Conservation (phyloP, 2,329 filamentous ascomycete species). For the Xylariaceae sp. region DNA sequence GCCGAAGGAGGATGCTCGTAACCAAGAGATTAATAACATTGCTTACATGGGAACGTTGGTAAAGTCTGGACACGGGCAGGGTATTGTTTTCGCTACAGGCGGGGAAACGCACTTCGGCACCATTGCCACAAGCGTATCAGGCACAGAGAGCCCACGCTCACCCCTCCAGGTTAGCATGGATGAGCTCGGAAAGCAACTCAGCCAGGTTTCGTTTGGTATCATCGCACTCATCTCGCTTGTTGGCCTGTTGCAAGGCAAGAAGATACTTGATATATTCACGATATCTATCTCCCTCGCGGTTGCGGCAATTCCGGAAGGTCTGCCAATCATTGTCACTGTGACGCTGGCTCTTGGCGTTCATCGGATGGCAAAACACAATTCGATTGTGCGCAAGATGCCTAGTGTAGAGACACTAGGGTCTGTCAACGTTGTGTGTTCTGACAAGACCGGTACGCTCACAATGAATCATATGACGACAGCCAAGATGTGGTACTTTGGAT, state of each 20-base stretch:
- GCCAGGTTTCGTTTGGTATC: slow-evolving; percentile 92
- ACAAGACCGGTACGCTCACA: slow-evolving; percentile 94
- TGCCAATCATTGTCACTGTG: slow-evolving; percentile 97
- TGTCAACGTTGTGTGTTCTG: slow-evolving; percentile 99
- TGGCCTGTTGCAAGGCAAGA: slow-evolving; percentile 84
- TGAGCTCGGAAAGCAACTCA: slow-evolving; percentile 89
- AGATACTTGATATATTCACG: slow-evolving; percentile 89
- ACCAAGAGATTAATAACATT: slow-evolving; percentile 81
- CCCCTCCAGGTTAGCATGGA: slow-evolving; percentile 97
- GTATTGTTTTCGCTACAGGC: slow-evolving; percentile 95
- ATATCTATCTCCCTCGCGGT: slow-evolving; percentile 96
- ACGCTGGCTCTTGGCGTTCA: slow-evolving; percentile 92
- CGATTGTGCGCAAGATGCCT: slow-evolving; percentile 91
- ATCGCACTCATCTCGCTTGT: slow-evolving; percentile 91
- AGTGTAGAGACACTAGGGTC: slow-evolving; percentile 96
- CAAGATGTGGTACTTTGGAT: slow-evolving; percentile 92
- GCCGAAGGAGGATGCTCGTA: slow-evolving; percentile 60
- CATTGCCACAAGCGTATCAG: slow-evolving; percentile 88
- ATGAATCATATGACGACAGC: slow-evolving; percentile 98
- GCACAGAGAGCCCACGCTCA: slow-evolving; percentile 92
- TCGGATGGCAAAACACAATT: slow-evolving; percentile 91
- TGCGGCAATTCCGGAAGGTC: slow-evolving; percentile 89
- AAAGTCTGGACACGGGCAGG: slow-evolving; percentile 90
- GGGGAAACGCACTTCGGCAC: slow-evolving; percentile 92
- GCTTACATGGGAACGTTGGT: slow-evolving; percentile 98